Evolutionary conservation across 768 basidiomycete species (phyloP), one percentile per base, ranked within the genome.

Genomic region (Boletellus ananiceps): DNA sequence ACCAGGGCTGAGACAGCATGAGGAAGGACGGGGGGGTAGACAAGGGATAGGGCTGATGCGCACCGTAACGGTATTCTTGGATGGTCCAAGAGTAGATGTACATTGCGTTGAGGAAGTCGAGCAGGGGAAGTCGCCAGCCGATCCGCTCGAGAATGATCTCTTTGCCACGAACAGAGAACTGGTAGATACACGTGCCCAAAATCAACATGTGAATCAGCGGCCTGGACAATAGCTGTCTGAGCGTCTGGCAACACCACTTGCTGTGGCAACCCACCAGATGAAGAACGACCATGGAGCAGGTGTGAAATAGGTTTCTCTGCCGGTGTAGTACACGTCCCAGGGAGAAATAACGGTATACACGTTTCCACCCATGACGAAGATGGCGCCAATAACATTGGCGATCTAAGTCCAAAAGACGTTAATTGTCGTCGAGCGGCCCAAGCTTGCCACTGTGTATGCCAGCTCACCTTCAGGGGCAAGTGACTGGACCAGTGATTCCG

Each of bases 281-380:
- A 76, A 75, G 68, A 80, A 84, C 14, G 79, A 76, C 71, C 78
- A 84, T 14, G 74, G 67, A 1, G 79, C 78, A 1, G 84, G 84
- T 1, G 85, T 86, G 51, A 86, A 73, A 69, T 84, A 86, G 4
- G 84, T 86, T 52, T 78, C 75, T 63, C 77, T 79, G 23, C 76
- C 76, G 3, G 64, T 59, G 51, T 68, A 68, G 62, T 80, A 80
- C 27, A 69, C 64, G 40, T 71, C 74, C 51, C 67, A 69, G 6
- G 80, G 81, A 31, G 77, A 78, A 11, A 80, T 77, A 50, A 84
- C 72, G 27, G 75, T 74, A 68, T 80, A 83, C 49, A 83, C 73
- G 63, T 84, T 84, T 42, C 76, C 76, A 21, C 79, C 83, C 52
- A 83, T 71, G 51, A 82, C 77, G 44, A 77, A 59, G 64, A 81